phyloP scores from a whole-genome alignment of 345 rosid species.

The Ceriops zippeliana region DNA sequence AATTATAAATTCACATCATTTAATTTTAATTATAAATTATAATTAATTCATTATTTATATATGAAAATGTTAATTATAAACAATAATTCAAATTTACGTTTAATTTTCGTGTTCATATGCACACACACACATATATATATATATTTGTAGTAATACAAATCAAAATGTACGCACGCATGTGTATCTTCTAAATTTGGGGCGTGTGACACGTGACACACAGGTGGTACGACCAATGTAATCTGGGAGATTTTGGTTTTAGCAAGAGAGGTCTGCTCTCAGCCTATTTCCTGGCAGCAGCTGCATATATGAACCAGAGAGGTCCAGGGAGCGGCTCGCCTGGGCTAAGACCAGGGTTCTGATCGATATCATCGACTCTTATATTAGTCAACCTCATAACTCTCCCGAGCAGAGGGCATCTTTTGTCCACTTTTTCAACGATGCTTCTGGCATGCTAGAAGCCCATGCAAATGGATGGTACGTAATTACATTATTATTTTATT shows the following conservation, averaged over 20 bases:
- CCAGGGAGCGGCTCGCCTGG: constrained; percentile 68
- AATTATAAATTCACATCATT: too few relatives aligned
- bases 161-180: too few relatives aligned
- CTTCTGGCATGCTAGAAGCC: constrained; percentile 17
- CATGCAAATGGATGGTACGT: constrained; percentile 36
- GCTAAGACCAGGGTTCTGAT: constrained; percentile 54
- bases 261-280: constrained; percentile 42
- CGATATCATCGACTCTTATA: constrained; percentile 38
- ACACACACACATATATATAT: too few relatives aligned
- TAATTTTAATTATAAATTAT: too few relatives aligned
- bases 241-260: constrained; percentile 45
- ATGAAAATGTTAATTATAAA: too few relatives aligned
- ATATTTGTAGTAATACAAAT: too few relatives aligned
- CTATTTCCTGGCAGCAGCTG: constrained; percentile 63
- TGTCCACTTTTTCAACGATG: constrained; percentile 35
- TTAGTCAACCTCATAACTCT: constrained; percentile 20
- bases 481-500: background rate
- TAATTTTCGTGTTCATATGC: too few relatives aligned
- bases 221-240: constrained; percentile 52
- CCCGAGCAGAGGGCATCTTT: constrained; percentile 42
- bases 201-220: constrained; percentile 24
- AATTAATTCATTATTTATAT: too few relatives aligned
- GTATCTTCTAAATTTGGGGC: background rate
- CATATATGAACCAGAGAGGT: constrained; percentile 65
- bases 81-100: too few relatives aligned